Base-by-base conservation (phyloP, 768 basidiomycete species). In the Mycena rebaudengoi region DNA sequence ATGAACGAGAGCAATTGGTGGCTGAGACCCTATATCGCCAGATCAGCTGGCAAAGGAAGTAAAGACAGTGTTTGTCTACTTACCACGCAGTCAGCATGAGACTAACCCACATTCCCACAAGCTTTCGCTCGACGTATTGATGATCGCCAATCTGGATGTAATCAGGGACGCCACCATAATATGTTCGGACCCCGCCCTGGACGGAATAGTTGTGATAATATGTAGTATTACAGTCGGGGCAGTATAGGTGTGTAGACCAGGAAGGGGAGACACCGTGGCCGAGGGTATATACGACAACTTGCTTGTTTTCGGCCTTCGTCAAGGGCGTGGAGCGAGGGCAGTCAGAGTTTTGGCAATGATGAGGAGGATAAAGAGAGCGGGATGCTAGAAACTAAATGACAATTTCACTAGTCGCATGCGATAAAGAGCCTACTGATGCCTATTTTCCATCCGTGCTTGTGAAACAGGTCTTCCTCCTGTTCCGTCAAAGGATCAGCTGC, bases 141-240 rank as follows among this genome's bases (percentile, higher is more conserved):
- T 73, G 72, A n/a, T 73, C 71, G 1, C 62, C 71, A 53, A 71
- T 70, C 43, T 74, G 71, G 21, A 76, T 43, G 21, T 63, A 67
- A 8, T 68, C 41, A 1, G 71, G 70, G 4, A 70, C 63, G 2
- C 53, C 60, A 2, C 11, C 21, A 41, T 74, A 74, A 43, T 76
- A 76, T 3, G 46, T 69, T 3, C 69, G 56, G n/a, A 51, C 16
- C 18, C 65, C 54, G 10, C 62, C 41, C 39, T 56, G 46, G 8
- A 71, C 69, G 33, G 49, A 48, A 48, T 62, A 73, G 40, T 73
- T 71, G 39, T 70, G 60, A 23, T 70, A 64, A 41, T 73, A 73
- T 40, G 49, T 59, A 2, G 70, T 68, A n/a, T 52, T 14, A 28
- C 73, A 71, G 20, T 39, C 69, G 21, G 58, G 60, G 56, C 74